Evolutionary conservation across 2,329 filamentous ascomycete species (phyloP), one percentile per base, ranked within the genome.

Genomic region (Apiospora kogelbergensis): DNA sequence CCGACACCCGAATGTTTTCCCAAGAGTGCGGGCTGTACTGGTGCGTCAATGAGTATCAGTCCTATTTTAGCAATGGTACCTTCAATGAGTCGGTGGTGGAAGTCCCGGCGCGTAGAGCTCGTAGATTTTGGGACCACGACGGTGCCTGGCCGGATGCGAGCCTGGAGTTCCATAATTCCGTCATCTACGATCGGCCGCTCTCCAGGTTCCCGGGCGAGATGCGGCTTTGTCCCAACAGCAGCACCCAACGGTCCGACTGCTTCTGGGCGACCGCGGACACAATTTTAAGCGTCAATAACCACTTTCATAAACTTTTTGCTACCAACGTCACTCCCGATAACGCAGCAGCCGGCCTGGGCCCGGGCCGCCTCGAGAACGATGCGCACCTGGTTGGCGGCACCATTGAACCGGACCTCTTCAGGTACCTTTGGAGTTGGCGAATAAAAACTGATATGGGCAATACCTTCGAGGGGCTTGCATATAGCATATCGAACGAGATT

Each of bases 1-100:
- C 41, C 2, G 26, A 30, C 48, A 26, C 64, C 45, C 42, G 30
- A 5, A 9, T 68, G 2, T 2, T 48, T 4, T 42, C 67, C 6
- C 13, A 48, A 11, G 67, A 68, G 40, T 68, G 42, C 20, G 57
- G 57, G 6, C 33, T 68, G 13, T 68, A 68, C 26, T 68, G 64
- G 41, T 65, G 67, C 41, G 42, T 57, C 13, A 68, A 68, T 20
- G 30, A 40, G 9, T 65, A 65, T 26, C 17, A 3, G 33, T 40
- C 67, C 20, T 15, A 42, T 7, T n/a, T 65, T 5, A 11, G 7
- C 20, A 40, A 68, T 6, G 24, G 45, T 11, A 53, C 13, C 30
- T 44, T 48, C 20, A 15, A 20, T 15, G 67, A 68, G 40, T 41
- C 41, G 2, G 41, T 40, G 6, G 42, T n/a, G 37, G 26, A 45